Conservation (phyloP, 2,329 filamentous ascomycete species). For the Hyphodiscus sp. region DNA sequence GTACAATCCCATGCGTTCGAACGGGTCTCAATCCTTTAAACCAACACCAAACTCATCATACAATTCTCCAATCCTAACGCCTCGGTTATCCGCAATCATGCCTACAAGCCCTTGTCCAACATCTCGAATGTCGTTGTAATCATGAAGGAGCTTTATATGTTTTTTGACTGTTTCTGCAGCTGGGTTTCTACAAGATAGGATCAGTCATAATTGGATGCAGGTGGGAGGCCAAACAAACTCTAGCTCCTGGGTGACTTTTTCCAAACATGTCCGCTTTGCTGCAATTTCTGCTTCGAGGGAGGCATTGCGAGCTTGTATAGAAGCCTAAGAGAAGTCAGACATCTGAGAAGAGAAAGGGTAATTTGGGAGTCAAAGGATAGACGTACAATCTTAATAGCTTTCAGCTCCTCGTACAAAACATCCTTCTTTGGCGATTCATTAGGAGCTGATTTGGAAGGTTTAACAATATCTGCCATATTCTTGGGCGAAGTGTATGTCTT, state of each 20-base stretch:
- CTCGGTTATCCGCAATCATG: conserved; percentile 58
- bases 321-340: conserved; percentile 30
- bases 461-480: neutral
- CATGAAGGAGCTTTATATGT: conserved; percentile 59
- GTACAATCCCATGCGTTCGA: neutral
- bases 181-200: conserved; percentile 11
- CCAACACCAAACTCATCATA: conserved; percentile 31
- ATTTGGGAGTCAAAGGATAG: neutral
- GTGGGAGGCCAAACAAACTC: conserved; percentile 17
- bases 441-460: neutral
- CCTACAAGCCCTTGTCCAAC: conserved; percentile 59
- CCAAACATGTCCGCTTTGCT: conserved; percentile 29
- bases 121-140: conserved; percentile 68
- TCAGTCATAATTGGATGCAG: neutral
- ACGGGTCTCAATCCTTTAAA: conserved; percentile 22
- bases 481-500: neutral
- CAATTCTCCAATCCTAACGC: conserved; percentile 35
- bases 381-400: conserved; percentile 28
- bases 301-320: conserved; percentile 38
- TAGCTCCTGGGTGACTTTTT: conserved; percentile 30
- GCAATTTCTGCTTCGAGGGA: conserved; percentile 34
- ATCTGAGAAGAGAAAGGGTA: neutral
- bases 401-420: conserved; percentile 23
- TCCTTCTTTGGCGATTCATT: conserved; percentile 17
- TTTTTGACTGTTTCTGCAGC: conserved; percentile 46